phyloP scores from a whole-genome alignment of 305 asterid species.

The Fraxinus ornus region DNA sequence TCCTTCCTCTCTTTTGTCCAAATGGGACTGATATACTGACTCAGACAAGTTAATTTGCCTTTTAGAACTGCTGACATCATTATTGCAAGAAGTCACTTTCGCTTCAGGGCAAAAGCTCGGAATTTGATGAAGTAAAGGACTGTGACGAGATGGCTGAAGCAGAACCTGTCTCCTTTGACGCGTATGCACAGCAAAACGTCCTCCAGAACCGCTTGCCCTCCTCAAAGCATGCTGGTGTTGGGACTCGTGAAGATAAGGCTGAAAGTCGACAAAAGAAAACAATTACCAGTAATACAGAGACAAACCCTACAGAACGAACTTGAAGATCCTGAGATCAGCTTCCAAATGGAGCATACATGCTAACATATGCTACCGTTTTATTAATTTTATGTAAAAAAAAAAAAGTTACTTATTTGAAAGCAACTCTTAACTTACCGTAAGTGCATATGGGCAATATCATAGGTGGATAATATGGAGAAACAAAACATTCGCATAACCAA shows the following conservation, averaged over 20 bases:
- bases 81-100: conserved; percentile 11
- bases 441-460: not conserved
- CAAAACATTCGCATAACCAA: not conserved
- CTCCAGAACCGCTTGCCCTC: conserved; percentile 72
- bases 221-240: conserved; percentile 86
- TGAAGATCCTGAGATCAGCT: too few relatives aligned
- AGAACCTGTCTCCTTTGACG: conserved; percentile 32
- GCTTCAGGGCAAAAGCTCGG: conserved; percentile 34
- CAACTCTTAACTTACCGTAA: too few relatives aligned
- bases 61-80: conserved; percentile 30
- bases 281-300: not conserved
- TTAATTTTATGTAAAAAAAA: too few relatives aligned
- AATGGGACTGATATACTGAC: not conserved
- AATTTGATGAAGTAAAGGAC: conserved; percentile 31
- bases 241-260: conserved; percentile 85
- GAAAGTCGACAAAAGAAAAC: conserved; percentile 19
- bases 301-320: not conserved
- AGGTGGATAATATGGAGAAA: not conserved
- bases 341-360: too few relatives aligned
- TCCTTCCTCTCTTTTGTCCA: conserved; percentile 19
- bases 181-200: conserved; percentile 56
- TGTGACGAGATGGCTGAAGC: conserved; percentile 31
- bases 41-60: conserved; percentile 35
- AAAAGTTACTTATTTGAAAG: too few relatives aligned
- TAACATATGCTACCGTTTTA: too few relatives aligned